These are phyloP conservation scores for Chaetomium olivaceum DNA, from an alignment of 2,329 filamentous ascomycete species.

Conservation along the genomic window DNA sequence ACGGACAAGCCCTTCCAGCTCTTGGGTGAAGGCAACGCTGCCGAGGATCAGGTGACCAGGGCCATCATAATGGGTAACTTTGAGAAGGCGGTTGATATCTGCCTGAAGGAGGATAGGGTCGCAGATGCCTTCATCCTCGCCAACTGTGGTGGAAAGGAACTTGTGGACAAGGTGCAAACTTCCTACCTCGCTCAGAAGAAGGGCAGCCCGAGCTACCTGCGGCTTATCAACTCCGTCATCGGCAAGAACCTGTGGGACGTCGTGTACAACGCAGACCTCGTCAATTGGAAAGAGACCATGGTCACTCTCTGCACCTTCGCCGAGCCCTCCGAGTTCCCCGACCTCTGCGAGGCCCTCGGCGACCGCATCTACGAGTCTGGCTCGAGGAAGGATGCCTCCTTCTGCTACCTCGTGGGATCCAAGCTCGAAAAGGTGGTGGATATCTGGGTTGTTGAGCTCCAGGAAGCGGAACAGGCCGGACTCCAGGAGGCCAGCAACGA, in stretches of 20 bases:
- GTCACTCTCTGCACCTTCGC: conserved; percentile 94
- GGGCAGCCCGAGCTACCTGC: conserved; percentile 85
- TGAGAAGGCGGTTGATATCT: conserved; percentile 83
- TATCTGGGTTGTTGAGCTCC: conserved; percentile 89
- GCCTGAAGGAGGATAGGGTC: conserved; percentile 82
- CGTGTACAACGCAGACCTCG: conserved; percentile 90
- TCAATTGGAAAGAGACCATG: conserved; percentile 97
- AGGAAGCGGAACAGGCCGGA: conserved; percentile 76
- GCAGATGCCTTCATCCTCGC: conserved; percentile 98
- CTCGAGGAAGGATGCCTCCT: conserved; percentile 84
- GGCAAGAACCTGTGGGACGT: conserved; percentile 98
- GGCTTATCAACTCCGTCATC: conserved; percentile 86
- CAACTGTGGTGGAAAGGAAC: conserved; percentile 90
- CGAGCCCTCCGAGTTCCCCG: conserved; percentile 84
- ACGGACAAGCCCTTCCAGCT: conserved; percentile 94
- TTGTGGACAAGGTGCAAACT: conserved; percentile 90
- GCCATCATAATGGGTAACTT: conserved; percentile 90
- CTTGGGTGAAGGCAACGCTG: conserved; percentile 78
- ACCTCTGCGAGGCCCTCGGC: conserved; percentile 91
- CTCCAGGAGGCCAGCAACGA: conserved; percentile 69
- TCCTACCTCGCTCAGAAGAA: conserved; percentile 84
- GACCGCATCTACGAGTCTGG: conserved; percentile 82
- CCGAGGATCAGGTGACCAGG: conserved; percentile 83
- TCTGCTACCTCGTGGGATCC: conserved; percentile 94
- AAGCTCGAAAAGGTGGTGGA: conserved; percentile 96